Evolutionary conservation across 2,329 filamentous ascomycete species (phyloP).

Genomic region (Parafenestella ontariensis): DNA sequence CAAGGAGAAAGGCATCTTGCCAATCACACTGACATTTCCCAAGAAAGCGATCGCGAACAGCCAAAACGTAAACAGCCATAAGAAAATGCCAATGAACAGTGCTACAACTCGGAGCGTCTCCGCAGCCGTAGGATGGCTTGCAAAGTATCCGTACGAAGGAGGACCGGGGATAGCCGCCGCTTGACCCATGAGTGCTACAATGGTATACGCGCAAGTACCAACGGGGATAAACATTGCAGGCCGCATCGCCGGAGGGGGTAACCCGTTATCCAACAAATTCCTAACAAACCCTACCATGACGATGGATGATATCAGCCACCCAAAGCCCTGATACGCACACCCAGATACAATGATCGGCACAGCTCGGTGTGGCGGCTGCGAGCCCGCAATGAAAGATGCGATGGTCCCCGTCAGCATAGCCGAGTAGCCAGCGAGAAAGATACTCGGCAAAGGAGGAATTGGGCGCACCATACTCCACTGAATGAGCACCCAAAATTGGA

Average conservation of each 20-base stretch:
- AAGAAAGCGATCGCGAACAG: slow-evolving; percentile 54
- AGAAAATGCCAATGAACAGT: slow-evolving; percentile 56
- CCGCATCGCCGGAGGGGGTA: slow-evolving; percentile 66
- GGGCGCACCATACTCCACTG: slow-evolving; percentile 61
- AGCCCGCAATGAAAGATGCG: slow-evolving; percentile 66
- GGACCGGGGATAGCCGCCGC: slow-evolving; percentile 59
- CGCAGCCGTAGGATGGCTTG: slow-evolving; percentile 20
- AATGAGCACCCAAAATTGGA: slow-evolving; percentile 69
- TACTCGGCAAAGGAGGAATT: slow-evolving; percentile 72
- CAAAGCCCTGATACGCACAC: slow-evolving; percentile 72
- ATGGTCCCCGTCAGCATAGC: slow-evolving; percentile 75
- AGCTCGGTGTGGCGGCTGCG: slow-evolving; percentile 62
- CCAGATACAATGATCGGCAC: slow-evolving; percentile 70
- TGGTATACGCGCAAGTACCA: slow-evolving; percentile 72
- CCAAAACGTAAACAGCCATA: slow-evolving; percentile 69
- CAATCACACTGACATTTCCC: slow-evolving; percentile 21
- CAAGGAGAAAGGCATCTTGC: slow-evolving; percentile 59
- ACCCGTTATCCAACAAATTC: slow-evolving; percentile 67
- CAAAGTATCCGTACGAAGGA: slow-evolving; percentile 30
- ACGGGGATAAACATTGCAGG: slow-evolving; percentile 77
- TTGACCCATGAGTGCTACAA: slow-evolving; percentile 73
- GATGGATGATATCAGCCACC: slow-evolving; percentile 68
- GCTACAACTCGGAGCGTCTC: slow-evolving; percentile 52
- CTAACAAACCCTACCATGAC: slow-evolving; percentile 74
- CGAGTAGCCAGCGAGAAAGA: slow-evolving; percentile 73